Base-by-base conservation (phyloP, 2,329 filamentous ascomycete genomes). In the Lachnellula willkommii region DNA sequence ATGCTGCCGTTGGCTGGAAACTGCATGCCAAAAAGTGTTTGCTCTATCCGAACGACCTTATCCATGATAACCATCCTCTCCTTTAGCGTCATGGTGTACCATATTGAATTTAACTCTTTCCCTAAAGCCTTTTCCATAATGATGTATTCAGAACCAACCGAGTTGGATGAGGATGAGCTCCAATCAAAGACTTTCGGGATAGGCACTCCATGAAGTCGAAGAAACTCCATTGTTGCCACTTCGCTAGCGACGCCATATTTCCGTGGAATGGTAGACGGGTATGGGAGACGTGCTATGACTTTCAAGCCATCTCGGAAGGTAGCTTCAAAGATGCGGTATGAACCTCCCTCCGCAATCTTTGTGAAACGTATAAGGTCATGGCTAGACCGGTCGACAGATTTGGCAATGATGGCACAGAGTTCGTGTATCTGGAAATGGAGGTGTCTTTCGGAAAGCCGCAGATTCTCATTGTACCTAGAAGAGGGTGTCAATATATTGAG, bases 51-150 rank as follows among this genome's bases (percentile, higher is more conserved):
- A 37, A 60, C 53, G 47, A 63, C 59, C 45, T 62, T 60, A 5
- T 62, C 39, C 40, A 63, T 51, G 55, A 57, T 43, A 8, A 49
- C 49, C 57, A 60, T 61, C 50, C 61, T 58, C 50, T 63, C 51
- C 43, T 55, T 58, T n/a, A 60, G 50, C 40, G 52, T 56, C 61
- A 63, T 63, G 47, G 52, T 60, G 47, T 68, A 53, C 60, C 58
- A 64, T 20, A 51, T 58, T 46, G 70, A 43, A 15, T 66, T 64
- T 28, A 73, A 56, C 26, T 63, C 63, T 52, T 69, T 59, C 12
- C 71, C 70, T 43, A 50, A 32, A 28, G 66, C 68, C 60, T 71
- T 68, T 54, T 73, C 71, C 67, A 72, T 73, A 40, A 74, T 72
- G 20, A 74, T 73, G 50, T 74, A 73, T 59, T 72, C 69, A 36